Percentiles rank a stretch among this genome's conserved stretches.
Evolutionary conservation across 2,329 filamentous ascomycete genomes (phyloP).

Genomic region (Westerdykella aurantiaca): DNA sequence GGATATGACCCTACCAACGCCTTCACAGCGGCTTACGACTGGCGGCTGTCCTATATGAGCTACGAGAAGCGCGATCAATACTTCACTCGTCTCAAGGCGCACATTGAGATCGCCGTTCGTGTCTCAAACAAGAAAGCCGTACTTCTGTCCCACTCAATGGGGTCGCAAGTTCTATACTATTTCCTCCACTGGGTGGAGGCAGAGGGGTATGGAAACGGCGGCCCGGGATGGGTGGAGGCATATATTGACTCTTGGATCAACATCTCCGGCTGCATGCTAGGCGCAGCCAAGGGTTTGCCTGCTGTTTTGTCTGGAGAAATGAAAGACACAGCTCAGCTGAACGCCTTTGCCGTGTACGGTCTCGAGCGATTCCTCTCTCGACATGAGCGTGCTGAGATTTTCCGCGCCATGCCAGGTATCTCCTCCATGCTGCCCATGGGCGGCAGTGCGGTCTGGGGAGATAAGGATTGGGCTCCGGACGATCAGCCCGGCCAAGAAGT

Average conservation of each 20-base stretch:
- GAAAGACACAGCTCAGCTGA: constrained; percentile 95
- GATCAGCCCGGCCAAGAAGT: constrained; percentile 67
- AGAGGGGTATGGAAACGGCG: constrained; percentile 70
- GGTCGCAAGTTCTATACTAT: constrained; percentile 86
- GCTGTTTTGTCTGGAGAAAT: constrained; percentile 94
- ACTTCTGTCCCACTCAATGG: constrained; percentile 93
- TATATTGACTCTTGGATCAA: constrained; percentile 97
- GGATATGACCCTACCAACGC: constrained; percentile 86
- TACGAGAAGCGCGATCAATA: constrained; percentile 89
- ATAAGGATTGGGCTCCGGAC: constrained; percentile 79
- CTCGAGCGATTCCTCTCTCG: constrained; percentile 91
- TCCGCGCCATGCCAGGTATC: constrained; percentile 93
- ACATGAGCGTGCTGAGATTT: constrained; percentile 85
- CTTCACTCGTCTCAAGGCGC: constrained; percentile 81
- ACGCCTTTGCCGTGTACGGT: constrained; percentile 92
- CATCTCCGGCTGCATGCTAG: constrained; percentile 95
- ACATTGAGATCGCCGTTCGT: constrained; percentile 79
- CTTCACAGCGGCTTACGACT: constrained; percentile 73
- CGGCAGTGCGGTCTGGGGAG: constrained; percentile 92
- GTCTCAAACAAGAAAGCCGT: constrained; percentile 74
- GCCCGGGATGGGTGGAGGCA: constrained; percentile 80
- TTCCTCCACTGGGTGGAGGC: constrained; percentile 79
- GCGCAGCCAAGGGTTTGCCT: constrained; percentile 82
- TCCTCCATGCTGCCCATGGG: constrained; percentile 95
- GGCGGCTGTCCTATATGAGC: constrained; percentile 85